These are phyloP conservation scores for Candida sp. DNA, from an alignment of 1,139 yeast species.

Conservation along the genomic window DNA sequence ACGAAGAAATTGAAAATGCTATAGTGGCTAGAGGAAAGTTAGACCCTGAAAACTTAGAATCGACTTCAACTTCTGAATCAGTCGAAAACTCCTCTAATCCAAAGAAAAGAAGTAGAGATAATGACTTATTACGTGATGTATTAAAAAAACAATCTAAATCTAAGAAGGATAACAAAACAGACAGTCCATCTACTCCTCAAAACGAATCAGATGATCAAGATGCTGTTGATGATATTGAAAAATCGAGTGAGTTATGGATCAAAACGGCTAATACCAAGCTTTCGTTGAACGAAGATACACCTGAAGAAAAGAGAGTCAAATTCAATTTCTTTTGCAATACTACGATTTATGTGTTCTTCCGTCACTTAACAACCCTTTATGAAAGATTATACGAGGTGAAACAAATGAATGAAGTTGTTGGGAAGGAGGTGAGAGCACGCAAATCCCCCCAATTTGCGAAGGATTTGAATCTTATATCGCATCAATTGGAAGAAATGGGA, in stretches of 20 bases:
- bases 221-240: conserved; percentile 44
- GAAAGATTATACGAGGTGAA: conserved; percentile 80
- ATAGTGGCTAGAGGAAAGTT: conserved; percentile 18
- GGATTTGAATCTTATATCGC: conserved; percentile 79
- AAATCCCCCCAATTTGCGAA: conserved; percentile 80
- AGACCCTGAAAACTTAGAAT: conserved; percentile 9
- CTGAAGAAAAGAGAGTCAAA: conserved; percentile 34
- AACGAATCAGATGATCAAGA: conserved; percentile 36
- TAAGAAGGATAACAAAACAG: conserved; percentile 34
- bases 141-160: conserved; percentile 62
- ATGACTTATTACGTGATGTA: conserved; percentile 71
- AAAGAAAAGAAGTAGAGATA: conserved; percentile 56
- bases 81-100: conserved; percentile 15
- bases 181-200: conserved; percentile 25
- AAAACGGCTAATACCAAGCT: conserved; percentile 38
- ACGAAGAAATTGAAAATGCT: conserved; percentile 26
- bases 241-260: conserved; percentile 69
- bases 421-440: conserved; percentile 66
- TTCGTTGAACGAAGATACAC: conserved; percentile 21
- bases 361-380: conserved; percentile 79
- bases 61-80: conserved; percentile 3
- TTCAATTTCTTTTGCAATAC: conserved; percentile 89
- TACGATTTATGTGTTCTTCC: conserved; percentile 86
- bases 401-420: conserved; percentile 58
- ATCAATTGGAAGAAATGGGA: conserved; percentile 79